A percentile compares a stretch with the other conserved stretches of the same genome.
Conservation (phyloP, 352 stramenopile species). For the Blastocystis sp. region DNA sequence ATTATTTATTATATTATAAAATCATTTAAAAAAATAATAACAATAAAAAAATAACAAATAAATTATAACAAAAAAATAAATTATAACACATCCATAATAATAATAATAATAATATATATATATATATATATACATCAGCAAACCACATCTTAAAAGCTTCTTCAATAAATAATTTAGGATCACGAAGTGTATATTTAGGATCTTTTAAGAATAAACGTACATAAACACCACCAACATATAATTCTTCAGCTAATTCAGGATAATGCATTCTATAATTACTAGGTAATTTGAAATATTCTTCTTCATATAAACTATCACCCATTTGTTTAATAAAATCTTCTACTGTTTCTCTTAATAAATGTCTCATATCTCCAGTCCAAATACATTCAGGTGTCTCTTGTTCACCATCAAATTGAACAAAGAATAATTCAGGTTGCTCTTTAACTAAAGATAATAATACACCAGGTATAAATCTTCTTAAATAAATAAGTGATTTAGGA, state of each 20-base stretch:
- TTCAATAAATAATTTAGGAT: slow-evolving; percentile 58
- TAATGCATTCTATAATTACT: slow-evolving; percentile 45
- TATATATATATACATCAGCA: slow-evolving; percentile 42
- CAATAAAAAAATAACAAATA: too few species aligned
- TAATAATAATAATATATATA: slow-evolving; percentile 2
- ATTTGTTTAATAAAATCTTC: slow-evolving; percentile 55
- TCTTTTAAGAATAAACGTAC: slow-evolving; percentile 71
- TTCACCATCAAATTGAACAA: slow-evolving; percentile 54
- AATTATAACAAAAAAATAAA: slow-evolving; percentile 19
- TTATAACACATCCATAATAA: background rate
- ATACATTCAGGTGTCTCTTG: slow-evolving; percentile 74
- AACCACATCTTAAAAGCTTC: slow-evolving; percentile 42
- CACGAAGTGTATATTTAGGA: slow-evolving; percentile 65
- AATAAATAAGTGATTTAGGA: slow-evolving; percentile 17
- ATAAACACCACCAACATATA: slow-evolving; percentile 61
- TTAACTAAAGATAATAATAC: slow-evolving; percentile 47
- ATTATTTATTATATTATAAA: background rate
- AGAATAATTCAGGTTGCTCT: slow-evolving; percentile 43
- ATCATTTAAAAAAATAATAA: background rate
- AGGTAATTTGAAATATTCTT: slow-evolving; percentile 25
- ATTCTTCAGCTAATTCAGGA: slow-evolving; percentile 48
- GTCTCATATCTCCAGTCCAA: slow-evolving; percentile 66
- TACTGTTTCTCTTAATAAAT: slow-evolving; percentile 55
- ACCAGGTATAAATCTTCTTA: slow-evolving; percentile 47
- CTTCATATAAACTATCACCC: slow-evolving; percentile 7